Conservation (phyloP, 768 basidiomycete species). For the Suillus luteus region DNA sequence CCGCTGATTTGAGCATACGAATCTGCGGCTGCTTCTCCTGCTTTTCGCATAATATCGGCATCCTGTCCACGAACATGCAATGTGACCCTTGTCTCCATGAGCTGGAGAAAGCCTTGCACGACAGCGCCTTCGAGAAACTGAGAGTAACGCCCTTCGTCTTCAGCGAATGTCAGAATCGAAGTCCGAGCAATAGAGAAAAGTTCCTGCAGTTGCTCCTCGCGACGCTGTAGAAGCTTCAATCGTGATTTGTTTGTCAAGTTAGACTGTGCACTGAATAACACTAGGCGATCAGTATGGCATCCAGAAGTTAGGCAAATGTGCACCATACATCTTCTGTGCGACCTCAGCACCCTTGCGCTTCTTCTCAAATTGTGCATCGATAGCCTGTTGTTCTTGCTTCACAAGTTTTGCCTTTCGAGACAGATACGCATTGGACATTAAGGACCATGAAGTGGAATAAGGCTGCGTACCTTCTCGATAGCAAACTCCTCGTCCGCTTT, state of each 20-base stretch:
- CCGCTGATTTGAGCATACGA: slow-evolving; percentile 82
- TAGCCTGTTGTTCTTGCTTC: slow-evolving; percentile 92
- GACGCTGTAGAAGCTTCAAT: slow-evolving; percentile 82
- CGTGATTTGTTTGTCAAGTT: slow-evolving; percentile 97
- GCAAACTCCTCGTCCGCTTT: slow-evolving; percentile 99
- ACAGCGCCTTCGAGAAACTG: slow-evolving; percentile 85
- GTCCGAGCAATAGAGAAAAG: slow-evolving; percentile 77
- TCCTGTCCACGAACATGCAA: slow-evolving; percentile 74
- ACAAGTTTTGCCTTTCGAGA: slow-evolving; percentile 86
- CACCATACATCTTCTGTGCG: slow-evolving; percentile 89
- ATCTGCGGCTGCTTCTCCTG: slow-evolving; percentile 62
- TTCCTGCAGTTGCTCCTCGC: slow-evolving; percentile 90
- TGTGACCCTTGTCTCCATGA: slow-evolving; percentile 74
- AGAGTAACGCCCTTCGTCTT: slow-evolving; percentile 69
- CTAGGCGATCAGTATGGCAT: background rate
- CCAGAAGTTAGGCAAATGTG: background rate
- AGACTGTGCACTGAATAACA: slow-evolving; percentile 74
- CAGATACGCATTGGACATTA: background rate
- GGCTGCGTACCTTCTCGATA: slow-evolving; percentile 81
- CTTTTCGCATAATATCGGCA: slow-evolving; percentile 56
- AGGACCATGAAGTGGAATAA: background rate
- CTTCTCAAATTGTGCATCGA: slow-evolving; percentile 94
- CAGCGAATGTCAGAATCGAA: slow-evolving; percentile 60
- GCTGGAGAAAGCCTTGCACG: slow-evolving; percentile 80
- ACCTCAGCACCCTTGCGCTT: slow-evolving; percentile 93